Evolutionary conservation across 345 rosid species (phyloP), one percentile per base, ranked within the genome.

Genomic region (Kandelia obovata): DNA sequence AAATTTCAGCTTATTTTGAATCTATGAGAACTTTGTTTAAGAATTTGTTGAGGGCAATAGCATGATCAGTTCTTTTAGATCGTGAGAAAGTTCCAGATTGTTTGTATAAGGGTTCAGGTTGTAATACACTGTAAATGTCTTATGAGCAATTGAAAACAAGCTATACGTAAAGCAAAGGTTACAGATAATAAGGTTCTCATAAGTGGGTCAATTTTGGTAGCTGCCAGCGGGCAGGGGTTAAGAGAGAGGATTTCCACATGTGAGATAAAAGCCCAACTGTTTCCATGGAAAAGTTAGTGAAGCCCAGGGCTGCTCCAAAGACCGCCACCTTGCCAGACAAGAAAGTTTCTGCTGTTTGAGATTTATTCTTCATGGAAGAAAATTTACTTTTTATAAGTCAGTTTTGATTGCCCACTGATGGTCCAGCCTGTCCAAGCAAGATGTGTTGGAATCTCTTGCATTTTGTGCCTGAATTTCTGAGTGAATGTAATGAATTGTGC

Each of bases 401-500:
- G 53, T 67, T 69, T 72, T 79, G 62, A 72, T 74, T 71, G 59
- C 65, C 77, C 73, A 74, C 61, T 61, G 75, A 64, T 70, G 82
- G 85, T 75, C 77, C 59, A 25, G 25, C 59, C 59, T 27, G 31
- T 56, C 59, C 80, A 47, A 73, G 73, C 79, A 71, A 61, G 79
- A 57, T 65, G 77, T 67, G 69, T 69, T 76, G 79, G 85, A 81
- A 73, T 81, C 83, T 70, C 77, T 56, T 81, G 78, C 86, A 68
- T 68, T 75, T 28, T 63, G 77, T 73, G 73, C 72, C 58, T 61
- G 78, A 79, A 77, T 77, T 77, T 76, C 69, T 77, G 71, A 61
- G 74, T 80, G 83, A 79, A 71, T 78, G 74, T 75, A 76, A 57
- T 78, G 81, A 84, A 71, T 72, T 77, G 80, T 83, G 85, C 90